These are phyloP conservation scores for Trypanosoma congolense DNA, from an alignment of 208 protist genomes.

Conservation along the genomic window DNA sequence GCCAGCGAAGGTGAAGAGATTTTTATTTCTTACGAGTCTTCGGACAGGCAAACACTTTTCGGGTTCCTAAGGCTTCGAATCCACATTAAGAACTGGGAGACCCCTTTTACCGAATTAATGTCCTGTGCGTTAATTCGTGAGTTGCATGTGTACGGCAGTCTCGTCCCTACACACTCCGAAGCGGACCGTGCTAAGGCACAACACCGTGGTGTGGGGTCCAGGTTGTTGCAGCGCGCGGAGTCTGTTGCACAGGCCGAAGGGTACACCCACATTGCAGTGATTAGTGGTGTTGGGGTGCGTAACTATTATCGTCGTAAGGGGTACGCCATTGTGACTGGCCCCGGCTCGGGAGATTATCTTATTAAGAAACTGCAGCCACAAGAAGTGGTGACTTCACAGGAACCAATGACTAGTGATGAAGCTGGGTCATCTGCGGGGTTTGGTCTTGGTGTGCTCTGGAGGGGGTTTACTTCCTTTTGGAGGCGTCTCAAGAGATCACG, in stretches of 20 bases:
- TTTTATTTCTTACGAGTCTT: constrained; percentile 77
- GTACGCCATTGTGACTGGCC: constrained; percentile 60
- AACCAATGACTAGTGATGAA: not conserved
- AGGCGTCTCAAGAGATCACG: constrained; percentile 7
- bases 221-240: constrained; percentile 96
- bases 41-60: constrained; percentile 61
- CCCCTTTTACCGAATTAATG: constrained; percentile 92
- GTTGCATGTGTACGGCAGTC: constrained; percentile 95
- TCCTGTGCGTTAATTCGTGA: constrained; percentile 94
- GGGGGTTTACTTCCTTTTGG: constrained; percentile 2
- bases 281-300: constrained; percentile 96
- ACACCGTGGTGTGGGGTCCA: constrained; percentile 94
- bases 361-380: constrained; percentile 60
- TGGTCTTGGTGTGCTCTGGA: not conserved
- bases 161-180: constrained; percentile 48
- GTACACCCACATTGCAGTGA: constrained; percentile 93
- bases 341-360: constrained; percentile 53
- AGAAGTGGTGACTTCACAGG: not conserved
- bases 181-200: constrained; percentile 81
- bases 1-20: constrained; percentile 70
- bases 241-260: constrained; percentile 90
- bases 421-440: not conserved
- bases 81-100: constrained; percentile 74
- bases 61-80: constrained; percentile 79
- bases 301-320: constrained; percentile 96